A percentile compares a stretch with the other conserved stretches of the same genome.
Evolutionary conservation across 805 yeast species (phyloP).

Genomic region (Saccharomycopsis fibuligera): DNA sequence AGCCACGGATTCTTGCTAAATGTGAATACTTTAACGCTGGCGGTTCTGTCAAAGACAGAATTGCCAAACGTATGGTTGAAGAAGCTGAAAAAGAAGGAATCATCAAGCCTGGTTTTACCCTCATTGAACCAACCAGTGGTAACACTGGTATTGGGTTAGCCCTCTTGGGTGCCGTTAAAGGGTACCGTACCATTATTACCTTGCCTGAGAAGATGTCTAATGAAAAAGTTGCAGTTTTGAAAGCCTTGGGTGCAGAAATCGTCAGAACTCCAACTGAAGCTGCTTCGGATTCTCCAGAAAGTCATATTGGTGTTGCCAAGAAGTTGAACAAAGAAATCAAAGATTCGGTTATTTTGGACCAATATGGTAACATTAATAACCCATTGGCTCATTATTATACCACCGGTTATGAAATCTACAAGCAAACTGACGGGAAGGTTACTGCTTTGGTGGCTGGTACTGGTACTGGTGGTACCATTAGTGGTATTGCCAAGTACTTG

Average conservation of each 20-base stretch:
- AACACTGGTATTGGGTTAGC: slow-evolving; percentile 91
- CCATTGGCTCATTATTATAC: slow-evolving; percentile 81
- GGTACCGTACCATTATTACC: slow-evolving; percentile 81
- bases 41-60: slow-evolving; percentile 85
- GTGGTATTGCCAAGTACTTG: slow-evolving; percentile 73
- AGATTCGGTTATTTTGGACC: slow-evolving; percentile 78
- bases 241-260: slow-evolving; percentile 86
- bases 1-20: slow-evolving; percentile 66
- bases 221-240: slow-evolving; percentile 81
- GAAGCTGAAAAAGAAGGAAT: slow-evolving; percentile 74
- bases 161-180: slow-evolving; percentile 77
- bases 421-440: slow-evolving; percentile 65
- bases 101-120: slow-evolving; percentile 78
- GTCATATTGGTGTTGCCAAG: slow-evolving; percentile 83
- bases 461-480: slow-evolving; percentile 89
- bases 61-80: slow-evolving; percentile 80
- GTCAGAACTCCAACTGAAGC: slow-evolving; percentile 90
- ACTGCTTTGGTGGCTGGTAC: slow-evolving; percentile 84
- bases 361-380: slow-evolving; percentile 70
- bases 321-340: slow-evolving; percentile 78
- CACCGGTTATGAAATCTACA: slow-evolving; percentile 82
- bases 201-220: slow-evolving; percentile 90
- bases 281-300: slow-evolving; percentile 88
- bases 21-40: slow-evolving; percentile 83
- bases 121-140: slow-evolving; percentile 88